Conservation (phyloP, 2,329 filamentous ascomycete genomes). For the Ceratocystis alfenasii region DNA sequence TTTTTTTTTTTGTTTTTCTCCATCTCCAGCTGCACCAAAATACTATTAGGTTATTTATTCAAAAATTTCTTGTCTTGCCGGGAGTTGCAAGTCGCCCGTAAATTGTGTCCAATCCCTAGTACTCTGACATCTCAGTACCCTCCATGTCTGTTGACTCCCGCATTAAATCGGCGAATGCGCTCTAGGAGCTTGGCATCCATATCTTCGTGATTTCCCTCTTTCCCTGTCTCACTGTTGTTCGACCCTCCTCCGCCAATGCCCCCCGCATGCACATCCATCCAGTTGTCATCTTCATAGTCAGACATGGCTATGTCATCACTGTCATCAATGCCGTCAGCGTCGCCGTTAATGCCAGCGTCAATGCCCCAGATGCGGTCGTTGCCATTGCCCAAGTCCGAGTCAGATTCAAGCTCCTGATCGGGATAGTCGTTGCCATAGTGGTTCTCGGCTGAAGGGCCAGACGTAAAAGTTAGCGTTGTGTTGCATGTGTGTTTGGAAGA, state of each 20-base stretch:
- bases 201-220: slow-evolving; percentile 8
- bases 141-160: slow-evolving; percentile 20
- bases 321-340: slow-evolving; percentile 33
- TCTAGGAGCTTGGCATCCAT: slow-evolving; percentile 26
- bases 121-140: not conserved
- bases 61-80: not conserved
- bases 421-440: slow-evolving; percentile 72
- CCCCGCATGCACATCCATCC: slow-evolving; percentile 25
- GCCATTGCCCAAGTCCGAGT: slow-evolving; percentile 32
- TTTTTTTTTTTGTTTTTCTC: not conserved
- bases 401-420: slow-evolving; percentile 63
- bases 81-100: not conserved
- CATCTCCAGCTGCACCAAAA: too few relatives aligned
- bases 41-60: too few relatives aligned
- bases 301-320: slow-evolving; percentile 32
- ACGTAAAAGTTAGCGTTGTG: slow-evolving; percentile 15
- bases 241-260: not conserved
- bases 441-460: slow-evolving; percentile 49
- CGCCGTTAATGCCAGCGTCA: slow-evolving; percentile 40
- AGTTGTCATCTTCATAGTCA: slow-evolving; percentile 30
- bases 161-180: slow-evolving; percentile 24
- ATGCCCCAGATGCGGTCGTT: slow-evolving; percentile 39
- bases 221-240: not conserved
- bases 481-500: not conserved
- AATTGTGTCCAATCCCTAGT: not conserved